Conservation (phyloP, 176 grass and related monocot genomes). For the Typha latifolia region DNA sequence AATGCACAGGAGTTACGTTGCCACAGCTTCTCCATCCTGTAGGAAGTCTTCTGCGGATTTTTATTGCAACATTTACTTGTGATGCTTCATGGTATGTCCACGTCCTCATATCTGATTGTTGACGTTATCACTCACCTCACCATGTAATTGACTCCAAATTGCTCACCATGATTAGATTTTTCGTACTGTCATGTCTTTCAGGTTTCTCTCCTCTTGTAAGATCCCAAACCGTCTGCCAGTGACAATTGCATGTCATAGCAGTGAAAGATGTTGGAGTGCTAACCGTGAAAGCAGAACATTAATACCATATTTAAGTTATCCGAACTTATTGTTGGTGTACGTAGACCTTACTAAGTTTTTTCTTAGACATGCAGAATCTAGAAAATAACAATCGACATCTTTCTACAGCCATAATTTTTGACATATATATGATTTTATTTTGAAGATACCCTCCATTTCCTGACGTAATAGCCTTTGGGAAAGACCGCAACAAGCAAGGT, state of each 20-base stretch:
- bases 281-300: conserved; percentile 44
- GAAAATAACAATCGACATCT: not conserved
- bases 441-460: conserved; percentile 71
- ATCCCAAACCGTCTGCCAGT: conserved; percentile 49
- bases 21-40: conserved; percentile 66
- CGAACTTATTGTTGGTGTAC: conserved; percentile 72
- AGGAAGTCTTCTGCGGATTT: conserved; percentile 48
- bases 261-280: conserved; percentile 65
- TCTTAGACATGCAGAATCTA: not conserved
- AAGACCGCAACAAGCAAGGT: conserved; percentile 77
- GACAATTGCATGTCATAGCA: conserved; percentile 64
- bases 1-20: conserved; percentile 44
- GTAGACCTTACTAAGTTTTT: conserved; percentile 3
- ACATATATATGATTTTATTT: conserved; percentile 5
- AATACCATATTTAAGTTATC: conserved; percentile 39
- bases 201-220: conserved; percentile 76
- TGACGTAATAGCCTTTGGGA: conserved; percentile 80
- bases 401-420: not conserved
- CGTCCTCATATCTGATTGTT: not conserved
- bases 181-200: conserved; percentile 8
- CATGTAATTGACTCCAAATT: not conserved
- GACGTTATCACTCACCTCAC: not conserved
- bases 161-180: not conserved
- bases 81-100: conserved; percentile 64
- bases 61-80: conserved; percentile 79